Conservation (phyloP, 2,329 filamentous ascomycete genomes). For the Aspergillus quadricinctus region DNA sequence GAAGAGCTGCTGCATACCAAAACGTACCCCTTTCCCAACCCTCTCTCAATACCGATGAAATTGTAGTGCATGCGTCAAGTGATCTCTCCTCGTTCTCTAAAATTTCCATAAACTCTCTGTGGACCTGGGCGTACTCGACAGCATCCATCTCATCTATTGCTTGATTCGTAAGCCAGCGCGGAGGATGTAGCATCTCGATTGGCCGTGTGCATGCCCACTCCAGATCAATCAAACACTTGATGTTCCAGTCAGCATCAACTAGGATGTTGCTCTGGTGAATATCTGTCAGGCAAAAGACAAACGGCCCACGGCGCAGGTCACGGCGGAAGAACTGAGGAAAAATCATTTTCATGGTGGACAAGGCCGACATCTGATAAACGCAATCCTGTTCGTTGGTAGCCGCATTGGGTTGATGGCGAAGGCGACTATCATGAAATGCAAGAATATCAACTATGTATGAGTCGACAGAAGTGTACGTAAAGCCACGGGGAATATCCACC, state of each 20-base stretch:
- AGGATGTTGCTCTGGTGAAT: conserved; percentile 32
- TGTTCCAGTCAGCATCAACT: conserved; percentile 21
- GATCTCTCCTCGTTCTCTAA: background rate
- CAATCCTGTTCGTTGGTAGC: conserved; percentile 8
- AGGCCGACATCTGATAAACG: conserved; percentile 16
- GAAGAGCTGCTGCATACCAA: background rate
- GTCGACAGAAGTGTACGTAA: conserved; percentile 3
- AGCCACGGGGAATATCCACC: conserved; percentile 2
- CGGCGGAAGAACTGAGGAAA: conserved; percentile 21
- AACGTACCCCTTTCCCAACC: background rate
- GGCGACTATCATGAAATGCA: conserved; percentile 5
- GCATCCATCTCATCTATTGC: conserved; percentile 12
- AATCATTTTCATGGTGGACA: conserved; percentile 25
- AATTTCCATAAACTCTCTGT: conserved; percentile 4
- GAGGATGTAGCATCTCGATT: conserved; percentile 21
- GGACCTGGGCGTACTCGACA: conserved; percentile 1
- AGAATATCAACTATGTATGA: conserved; percentile 8
- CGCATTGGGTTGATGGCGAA: conserved; percentile 23
- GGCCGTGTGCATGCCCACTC: conserved; percentile 24
- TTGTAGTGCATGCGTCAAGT: background rate
- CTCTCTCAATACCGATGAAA: background rate
- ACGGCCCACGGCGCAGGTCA: conserved; percentile 34
- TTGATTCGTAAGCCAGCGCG: conserved; percentile 23
- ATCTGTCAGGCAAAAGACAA: conserved; percentile 35
- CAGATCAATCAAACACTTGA: conserved; percentile 18